Evolutionary conservation across 805 yeast genomes (phyloP), one percentile per base, ranked within the genome.

Genomic region (Komagataella ulmi): DNA sequence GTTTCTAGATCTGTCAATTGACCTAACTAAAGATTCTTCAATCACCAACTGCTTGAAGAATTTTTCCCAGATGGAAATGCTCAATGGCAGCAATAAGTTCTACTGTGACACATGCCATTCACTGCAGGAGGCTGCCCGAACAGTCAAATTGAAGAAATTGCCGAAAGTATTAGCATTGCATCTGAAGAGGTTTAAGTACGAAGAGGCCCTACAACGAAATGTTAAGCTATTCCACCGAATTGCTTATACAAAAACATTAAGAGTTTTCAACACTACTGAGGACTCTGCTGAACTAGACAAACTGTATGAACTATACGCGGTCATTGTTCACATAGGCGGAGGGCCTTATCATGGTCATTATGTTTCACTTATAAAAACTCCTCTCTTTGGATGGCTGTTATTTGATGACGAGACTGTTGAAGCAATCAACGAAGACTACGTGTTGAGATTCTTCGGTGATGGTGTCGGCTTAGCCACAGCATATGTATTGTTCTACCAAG

Each of bases 321-420:
- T 91, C 46, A 93, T 93, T 10, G 89, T 93, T 8, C 99, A 93
- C 62, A 81, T 93, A 57, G 99, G 99, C 5, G 95, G 97, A 3
- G 97, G 98, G 0, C 97, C 98, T 1, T 89, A 88, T 70, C 97
- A 90, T 67, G 99, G 99, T 0, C 99, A 93, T 64, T 93, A 93
- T 64, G 91, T 93, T 7, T 77, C 96, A 0, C 70, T 93, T 4
- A 84, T 93, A 54, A 88, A 88, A 61, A 83, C 89, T 4, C 81
- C 77, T 51, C 73, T 76, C 19, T 77, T 79, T 45, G 90, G 96
- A 0, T 93, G 99, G 99, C 68, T 93, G 30, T 68, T 93, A 53
- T 93, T 87, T 67, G 99, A 93, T 64, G 99, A 93, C 64, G 98
- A 93, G 65, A 82, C 93, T 4, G 97, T 91, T 1, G 97, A 91